Conservation (phyloP, 1,284 basidiomycete species). For the Ceratobasidium sp. region DNA sequence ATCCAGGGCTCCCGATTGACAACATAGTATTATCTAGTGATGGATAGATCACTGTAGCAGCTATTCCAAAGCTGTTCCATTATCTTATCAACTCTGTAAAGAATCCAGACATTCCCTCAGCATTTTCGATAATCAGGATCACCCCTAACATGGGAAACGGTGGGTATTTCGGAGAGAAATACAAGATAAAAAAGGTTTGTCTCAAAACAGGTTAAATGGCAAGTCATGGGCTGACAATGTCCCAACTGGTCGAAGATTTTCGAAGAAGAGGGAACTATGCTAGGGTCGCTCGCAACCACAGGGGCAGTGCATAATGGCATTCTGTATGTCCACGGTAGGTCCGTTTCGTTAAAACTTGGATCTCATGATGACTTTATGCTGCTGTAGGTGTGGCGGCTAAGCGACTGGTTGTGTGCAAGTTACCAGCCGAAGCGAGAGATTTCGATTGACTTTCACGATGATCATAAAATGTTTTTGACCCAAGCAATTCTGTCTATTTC, state of each 20-base stretch:
- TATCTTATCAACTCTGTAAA: conserved; percentile 52
- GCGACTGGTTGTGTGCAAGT: conserved; percentile 15
- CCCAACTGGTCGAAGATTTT: conserved; percentile 3
- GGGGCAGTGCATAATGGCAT: background rate
- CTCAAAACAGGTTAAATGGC: conserved; percentile 56
- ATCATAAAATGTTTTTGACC: too few relatives aligned
- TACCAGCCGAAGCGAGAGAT: background rate
- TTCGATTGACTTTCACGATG: background rate
- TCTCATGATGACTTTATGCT: background rate
- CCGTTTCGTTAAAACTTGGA: too few relatives aligned
- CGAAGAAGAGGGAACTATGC: conserved; percentile 13
- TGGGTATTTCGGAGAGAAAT: conserved; percentile 68
- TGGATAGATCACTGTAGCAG: conserved; percentile 52
- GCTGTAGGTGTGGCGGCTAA: background rate
- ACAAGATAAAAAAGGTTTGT: conserved; percentile 63
- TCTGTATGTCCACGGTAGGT: conserved; percentile 14
- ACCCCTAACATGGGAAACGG: conserved; percentile 59
- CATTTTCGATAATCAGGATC: conserved; percentile 61
- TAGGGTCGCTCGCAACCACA: conserved; percentile 12
- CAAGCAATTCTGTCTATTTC: background rate
- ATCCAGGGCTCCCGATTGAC: conserved; percentile 4
- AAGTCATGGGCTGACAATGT: background rate
- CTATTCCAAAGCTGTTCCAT: conserved; percentile 47
- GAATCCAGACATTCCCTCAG: conserved; percentile 51
- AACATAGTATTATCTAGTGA: conserved; percentile 20